Evolutionary conservation across 371 early-diverging fungal species (phyloP).

Genomic region (Neoconidiobolus thromboides): DNA sequence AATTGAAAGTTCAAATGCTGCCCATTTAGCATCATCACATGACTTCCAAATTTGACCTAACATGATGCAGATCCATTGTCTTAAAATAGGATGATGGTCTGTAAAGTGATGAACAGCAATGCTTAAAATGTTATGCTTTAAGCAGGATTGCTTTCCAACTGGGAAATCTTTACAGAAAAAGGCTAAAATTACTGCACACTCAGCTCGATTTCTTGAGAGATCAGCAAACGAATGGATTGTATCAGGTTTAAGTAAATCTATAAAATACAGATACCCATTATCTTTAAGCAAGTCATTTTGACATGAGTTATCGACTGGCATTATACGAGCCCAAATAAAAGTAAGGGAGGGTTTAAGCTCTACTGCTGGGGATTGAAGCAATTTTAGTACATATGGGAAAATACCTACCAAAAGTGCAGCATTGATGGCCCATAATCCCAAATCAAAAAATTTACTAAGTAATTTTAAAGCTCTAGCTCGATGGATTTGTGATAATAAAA

Average conservation of each 20-base stretch:
- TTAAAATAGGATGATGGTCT: slow-evolving; percentile 62
- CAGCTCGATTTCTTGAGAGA: slow-evolving; percentile 73
- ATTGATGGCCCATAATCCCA: slow-evolving; percentile 91
- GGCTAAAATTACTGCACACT: slow-evolving; percentile 82
- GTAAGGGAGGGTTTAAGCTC: slow-evolving; percentile 86
- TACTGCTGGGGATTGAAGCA: slow-evolving; percentile 83
- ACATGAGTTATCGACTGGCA: slow-evolving; percentile 78
- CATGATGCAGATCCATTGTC: slow-evolving; percentile 81
- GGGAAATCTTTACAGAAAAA: slow-evolving; percentile 69
- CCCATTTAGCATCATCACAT: slow-evolving; percentile 49
- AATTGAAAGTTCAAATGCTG: slow-evolving; percentile 43
- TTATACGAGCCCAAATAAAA: slow-evolving; percentile 90
- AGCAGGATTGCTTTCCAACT: slow-evolving; percentile 66
- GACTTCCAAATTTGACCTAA: slow-evolving; percentile 70
- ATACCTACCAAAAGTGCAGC: slow-evolving; percentile 88
- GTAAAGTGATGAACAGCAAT: slow-evolving; percentile 46
- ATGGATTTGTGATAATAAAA: slow-evolving; percentile 84
- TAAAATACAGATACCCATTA: slow-evolving; percentile 82
- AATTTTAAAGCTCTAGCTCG: slow-evolving; percentile 78
- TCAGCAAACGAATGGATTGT: slow-evolving; percentile 26
- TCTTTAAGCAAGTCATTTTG: slow-evolving; percentile 82
- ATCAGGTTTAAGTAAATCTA: slow-evolving; percentile 61
- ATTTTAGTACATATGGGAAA: slow-evolving; percentile 87
- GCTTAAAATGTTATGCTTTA: slow-evolving; percentile 42
- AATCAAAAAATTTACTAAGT: slow-evolving; percentile 75